These are phyloP conservation scores for Puccinellia tenuiflora DNA, from an alignment of 176 grass and related monocot species.

Conservation along the genomic window DNA sequence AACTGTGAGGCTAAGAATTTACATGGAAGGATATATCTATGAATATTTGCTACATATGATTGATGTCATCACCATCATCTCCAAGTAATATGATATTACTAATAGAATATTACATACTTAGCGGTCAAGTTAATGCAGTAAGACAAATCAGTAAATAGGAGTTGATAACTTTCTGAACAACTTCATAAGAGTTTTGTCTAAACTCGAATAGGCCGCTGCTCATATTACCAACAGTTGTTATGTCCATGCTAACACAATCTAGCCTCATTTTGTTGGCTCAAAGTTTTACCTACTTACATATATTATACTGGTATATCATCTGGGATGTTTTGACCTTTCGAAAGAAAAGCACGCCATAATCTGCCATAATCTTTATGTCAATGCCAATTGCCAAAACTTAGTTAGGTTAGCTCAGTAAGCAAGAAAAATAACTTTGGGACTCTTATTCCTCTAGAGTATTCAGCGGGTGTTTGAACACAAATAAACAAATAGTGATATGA, in stretches of 20 bases:
- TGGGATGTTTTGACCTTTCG: neutral
- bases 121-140: neutral
- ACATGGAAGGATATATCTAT: neutral
- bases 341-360: neutral
- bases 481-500: neutral
- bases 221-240: neutral
- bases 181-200: neutral
- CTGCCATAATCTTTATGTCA: neutral
- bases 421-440: neutral
- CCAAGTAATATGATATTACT: neutral
- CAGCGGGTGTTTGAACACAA: neutral
- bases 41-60: neutral
- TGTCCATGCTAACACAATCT: neutral
- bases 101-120: neutral
- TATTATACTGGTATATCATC: neutral
- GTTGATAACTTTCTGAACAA: neutral
- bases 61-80: neutral
- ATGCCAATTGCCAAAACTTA: neutral
- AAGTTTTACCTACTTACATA: neutral
- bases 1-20: neutral
- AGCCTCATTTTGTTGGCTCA: neutral
- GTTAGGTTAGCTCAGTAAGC: neutral
- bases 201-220: neutral
- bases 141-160: neutral
- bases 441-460: neutral